phyloP scores from a whole-genome alignment of 1,284 basidiomycete species.

The Melanopsichium pennsylvanicum region DNA sequence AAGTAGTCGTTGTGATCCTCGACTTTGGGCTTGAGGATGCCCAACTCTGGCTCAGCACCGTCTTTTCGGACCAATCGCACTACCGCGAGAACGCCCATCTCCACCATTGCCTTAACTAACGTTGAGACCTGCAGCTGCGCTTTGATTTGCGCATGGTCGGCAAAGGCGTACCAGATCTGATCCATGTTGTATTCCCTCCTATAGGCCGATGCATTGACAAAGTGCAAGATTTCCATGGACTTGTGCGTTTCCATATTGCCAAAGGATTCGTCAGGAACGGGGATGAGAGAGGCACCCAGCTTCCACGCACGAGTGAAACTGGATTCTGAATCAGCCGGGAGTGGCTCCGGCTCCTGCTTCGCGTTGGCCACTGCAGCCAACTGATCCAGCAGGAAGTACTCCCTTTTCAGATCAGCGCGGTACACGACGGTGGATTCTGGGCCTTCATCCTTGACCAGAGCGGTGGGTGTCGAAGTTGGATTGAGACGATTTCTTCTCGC shows the following conservation, averaged over 20 bases:
- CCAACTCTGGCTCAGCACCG: slow-evolving; percentile 75
- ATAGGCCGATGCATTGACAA: slow-evolving; percentile 72
- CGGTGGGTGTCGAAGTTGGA: slow-evolving; percentile 24
- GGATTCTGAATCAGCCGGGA: slow-evolving; percentile 73
- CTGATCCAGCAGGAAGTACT: slow-evolving; percentile 45
- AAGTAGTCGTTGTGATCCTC: slow-evolving; percentile 49
- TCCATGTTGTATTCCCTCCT: slow-evolving; percentile 77
- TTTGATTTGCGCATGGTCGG: slow-evolving; percentile 73
- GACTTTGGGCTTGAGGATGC: slow-evolving; percentile 50
- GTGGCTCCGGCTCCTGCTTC: slow-evolving; percentile 68
- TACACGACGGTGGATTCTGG: slow-evolving; percentile 17
- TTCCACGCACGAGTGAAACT: slow-evolving; percentile 83
- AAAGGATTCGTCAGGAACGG: slow-evolving; percentile 75
- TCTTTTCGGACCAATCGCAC: slow-evolving; percentile 80
- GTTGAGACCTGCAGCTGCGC: slow-evolving; percentile 86
- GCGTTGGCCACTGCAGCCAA: slow-evolving; percentile 52
- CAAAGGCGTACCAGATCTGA: slow-evolving; percentile 88
- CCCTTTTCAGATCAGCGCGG: slow-evolving; percentile 30
- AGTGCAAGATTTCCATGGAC: slow-evolving; percentile 87
- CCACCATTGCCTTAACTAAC: slow-evolving; percentile 80
- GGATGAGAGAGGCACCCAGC: slow-evolving; percentile 87
- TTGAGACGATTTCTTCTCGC: slow-evolving; percentile 22
- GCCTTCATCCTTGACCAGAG: slow-evolving; percentile 1
- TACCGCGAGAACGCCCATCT: slow-evolving; percentile 76
- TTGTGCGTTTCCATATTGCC: slow-evolving; percentile 75